phyloP scores from a whole-genome alignment of 2,329 filamentous ascomycete species.

The Cladosporium halotolerans region DNA sequence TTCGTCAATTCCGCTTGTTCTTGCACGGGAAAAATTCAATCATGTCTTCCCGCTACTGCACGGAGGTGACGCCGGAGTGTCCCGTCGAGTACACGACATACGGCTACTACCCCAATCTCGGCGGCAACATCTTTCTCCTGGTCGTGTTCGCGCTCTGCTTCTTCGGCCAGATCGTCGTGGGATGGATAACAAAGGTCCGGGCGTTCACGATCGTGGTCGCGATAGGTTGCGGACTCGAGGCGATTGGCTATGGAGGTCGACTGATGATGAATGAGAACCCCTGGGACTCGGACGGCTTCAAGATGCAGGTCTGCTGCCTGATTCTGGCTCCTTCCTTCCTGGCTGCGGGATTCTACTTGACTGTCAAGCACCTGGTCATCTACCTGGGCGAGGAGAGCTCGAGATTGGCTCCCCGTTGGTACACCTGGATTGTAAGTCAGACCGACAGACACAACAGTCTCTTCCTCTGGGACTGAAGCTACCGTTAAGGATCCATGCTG shows the following conservation, averaged over 20 bases:
- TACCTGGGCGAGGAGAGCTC: conserved; percentile 39
- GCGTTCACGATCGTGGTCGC: conserved; percentile 37
- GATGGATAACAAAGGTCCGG: conserved; percentile 29
- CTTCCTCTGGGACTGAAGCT: conserved; percentile 35
- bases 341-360: conserved; percentile 43
- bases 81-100: conserved; percentile 35
- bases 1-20: background rate
- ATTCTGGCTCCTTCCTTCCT: conserved; percentile 47
- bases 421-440: conserved; percentile 37
- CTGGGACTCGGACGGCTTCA: conserved; percentile 43
- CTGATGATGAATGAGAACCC: conserved; percentile 49
- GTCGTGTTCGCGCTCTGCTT: conserved; percentile 31
- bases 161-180: conserved; percentile 31
- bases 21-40: background rate
- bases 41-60: conserved; percentile 20
- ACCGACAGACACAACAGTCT: background rate
- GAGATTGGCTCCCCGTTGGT: conserved; percentile 37
- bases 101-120: conserved; percentile 35
- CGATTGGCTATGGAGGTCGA: conserved; percentile 50
- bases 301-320: conserved; percentile 46
- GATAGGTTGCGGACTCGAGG: conserved; percentile 41
- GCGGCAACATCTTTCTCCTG: conserved; percentile 35
- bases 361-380: conserved; percentile 42
- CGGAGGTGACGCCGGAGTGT: conserved; percentile 25
- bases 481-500: conserved; percentile 55